Evolutionary conservation across 176 grass and related monocot species (phyloP).

Genomic region (Elaeis guineensis): DNA sequence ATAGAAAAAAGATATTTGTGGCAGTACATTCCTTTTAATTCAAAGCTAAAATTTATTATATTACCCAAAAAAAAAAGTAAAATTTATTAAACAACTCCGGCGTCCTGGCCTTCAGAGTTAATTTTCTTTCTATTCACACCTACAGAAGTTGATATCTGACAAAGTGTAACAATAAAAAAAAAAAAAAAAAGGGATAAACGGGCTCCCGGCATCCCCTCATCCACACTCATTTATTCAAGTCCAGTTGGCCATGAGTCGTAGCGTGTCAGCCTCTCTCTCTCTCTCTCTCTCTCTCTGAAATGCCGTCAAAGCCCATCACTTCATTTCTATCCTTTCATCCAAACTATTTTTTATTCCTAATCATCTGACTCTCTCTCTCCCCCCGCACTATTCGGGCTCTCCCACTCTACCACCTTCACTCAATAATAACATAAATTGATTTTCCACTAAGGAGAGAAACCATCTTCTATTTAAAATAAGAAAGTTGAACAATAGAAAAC

Average conservation of each 20-base stretch:
- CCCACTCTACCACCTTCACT: not conserved
- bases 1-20: too few relatives aligned
- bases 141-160: not conserved
- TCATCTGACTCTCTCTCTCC: not conserved
- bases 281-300: not conserved
- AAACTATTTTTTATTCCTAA: too few relatives aligned
- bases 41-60: too few relatives aligned
- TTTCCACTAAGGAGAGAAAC: too few relatives aligned
- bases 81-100: too few relatives aligned
- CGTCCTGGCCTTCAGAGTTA: too few relatives aligned
- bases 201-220: not conserved
- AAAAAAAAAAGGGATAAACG: not conserved
- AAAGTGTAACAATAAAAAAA: not conserved
- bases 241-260: too few relatives aligned
- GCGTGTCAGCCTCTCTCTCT: not conserved
- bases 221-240: not conserved
- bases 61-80: too few relatives aligned
- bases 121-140: not conserved
- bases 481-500: not conserved
- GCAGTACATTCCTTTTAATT: too few relatives aligned
- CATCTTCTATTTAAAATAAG: slow-evolving; percentile 5
- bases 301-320: too few relatives aligned
- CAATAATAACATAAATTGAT: not conserved
- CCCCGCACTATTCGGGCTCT: not conserved
- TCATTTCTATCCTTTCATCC: too few relatives aligned